Evolutionary conservation across 2,329 filamentous ascomycete genomes (phyloP).

Genomic region (Dactylella cylindrospora): DNA sequence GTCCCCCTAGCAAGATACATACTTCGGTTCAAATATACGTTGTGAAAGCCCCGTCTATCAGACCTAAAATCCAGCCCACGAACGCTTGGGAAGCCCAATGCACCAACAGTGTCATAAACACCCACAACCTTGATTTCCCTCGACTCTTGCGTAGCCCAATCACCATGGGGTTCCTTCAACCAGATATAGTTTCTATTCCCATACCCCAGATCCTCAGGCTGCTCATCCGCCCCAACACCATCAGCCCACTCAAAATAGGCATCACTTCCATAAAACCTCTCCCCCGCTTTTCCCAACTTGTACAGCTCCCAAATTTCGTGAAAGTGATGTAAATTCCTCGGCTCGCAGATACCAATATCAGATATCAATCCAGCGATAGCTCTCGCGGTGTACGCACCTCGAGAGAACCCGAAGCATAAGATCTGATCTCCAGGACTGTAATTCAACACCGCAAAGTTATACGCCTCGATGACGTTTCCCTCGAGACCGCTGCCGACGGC

Average conservation of each 20-base stretch:
- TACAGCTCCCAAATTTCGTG: conserved; percentile 16
- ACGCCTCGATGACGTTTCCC: conserved; percentile 62
- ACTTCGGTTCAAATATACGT: conserved; percentile 18
- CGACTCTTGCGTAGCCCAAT: neutral
- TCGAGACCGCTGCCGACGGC: conserved; percentile 43
- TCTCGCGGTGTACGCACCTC: conserved; percentile 62
- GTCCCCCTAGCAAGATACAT: neutral
- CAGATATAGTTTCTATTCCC: neutral
- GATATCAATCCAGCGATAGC: conserved; percentile 60
- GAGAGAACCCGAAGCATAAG: conserved; percentile 58
- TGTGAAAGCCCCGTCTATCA: conserved; percentile 5
- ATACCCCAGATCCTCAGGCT: neutral
- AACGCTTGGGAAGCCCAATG: conserved; percentile 54
- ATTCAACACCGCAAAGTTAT: conserved; percentile 64
- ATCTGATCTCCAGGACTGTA: conserved; percentile 63
- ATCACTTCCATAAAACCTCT: conserved; percentile 13
- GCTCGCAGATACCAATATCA: conserved; percentile 17
- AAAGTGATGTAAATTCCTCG: conserved; percentile 13
- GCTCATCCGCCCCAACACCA: conserved; percentile 6
- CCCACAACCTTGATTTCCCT: conserved; percentile 49
- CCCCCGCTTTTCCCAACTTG: conserved; percentile 4
- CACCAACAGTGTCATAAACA: conserved; percentile 57
- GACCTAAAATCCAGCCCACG: neutral
- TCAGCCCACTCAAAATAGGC: conserved; percentile 17
- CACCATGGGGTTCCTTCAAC: neutral